Base-by-base conservation (phyloP, 2,329 filamentous ascomycete genomes). In the Myriosclerotinia scirpicola region DNA sequence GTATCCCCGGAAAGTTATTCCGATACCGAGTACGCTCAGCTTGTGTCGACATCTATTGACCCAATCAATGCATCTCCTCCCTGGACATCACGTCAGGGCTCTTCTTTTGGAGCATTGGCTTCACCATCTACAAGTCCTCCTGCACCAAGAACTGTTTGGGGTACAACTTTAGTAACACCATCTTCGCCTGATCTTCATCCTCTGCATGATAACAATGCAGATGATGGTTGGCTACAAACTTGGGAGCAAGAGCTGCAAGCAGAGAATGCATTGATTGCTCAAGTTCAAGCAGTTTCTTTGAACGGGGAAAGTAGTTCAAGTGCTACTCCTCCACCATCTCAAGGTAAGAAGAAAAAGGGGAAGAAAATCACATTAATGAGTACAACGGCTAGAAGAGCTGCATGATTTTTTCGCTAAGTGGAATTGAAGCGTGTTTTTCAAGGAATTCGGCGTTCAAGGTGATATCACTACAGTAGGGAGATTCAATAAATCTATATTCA, bases 181-280 rank as follows among this genome's bases (percentile, higher is more conserved):
- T 80, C 79, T 0, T 88, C 86, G 4, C 86, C 88, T 2, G 83
- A 85, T 14, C 73, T 87, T 38, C 79, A 38, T 78, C 78, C 76
- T 76, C 68, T 65, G 22, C 34, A 56, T 9, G 68, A 72, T 36
- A 67, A 67, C 30, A 71, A 74, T 54, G 79, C 78, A 2, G 87
- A 93, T 69, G 93, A 97, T 76, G 94, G 93, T 0, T 97, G 93
- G 93, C 80, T 94, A 20, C 88, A 91, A 72, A 92, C 89, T 1
- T 91, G 89, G 89, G 91, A 96, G 73, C 88, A 90, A 67, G 86
- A 97, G 66, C 76, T 96, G 20, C 81, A 87, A 17, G 83, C 85
- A 1, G 89, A 92, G 65, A 81, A 85, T 50, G 78, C 85, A 72
- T 74, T 88, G 6, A 81, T 84, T 17, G 76, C 83, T 73, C 85